phyloP scores from a whole-genome alignment of 306 rosid species.

The Prosopis cineraria region DNA sequence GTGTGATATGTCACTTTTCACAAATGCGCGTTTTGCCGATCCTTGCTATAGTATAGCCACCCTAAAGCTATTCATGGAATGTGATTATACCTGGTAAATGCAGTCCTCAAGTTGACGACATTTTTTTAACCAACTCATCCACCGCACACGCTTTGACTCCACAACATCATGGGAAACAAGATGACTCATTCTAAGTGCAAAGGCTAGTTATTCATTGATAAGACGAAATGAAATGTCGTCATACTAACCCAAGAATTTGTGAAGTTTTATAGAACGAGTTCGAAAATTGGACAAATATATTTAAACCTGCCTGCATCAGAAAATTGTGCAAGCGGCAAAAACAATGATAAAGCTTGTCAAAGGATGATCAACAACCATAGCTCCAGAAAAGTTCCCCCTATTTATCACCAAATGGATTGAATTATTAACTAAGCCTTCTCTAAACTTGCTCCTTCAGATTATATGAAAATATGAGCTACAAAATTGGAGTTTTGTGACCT shows the following conservation, averaged over 20 bases:
- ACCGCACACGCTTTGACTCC: not conserved
- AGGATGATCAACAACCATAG: too few species aligned
- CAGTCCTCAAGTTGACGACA: not conserved
- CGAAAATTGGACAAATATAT: too few species aligned
- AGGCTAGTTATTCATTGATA: too few species aligned
- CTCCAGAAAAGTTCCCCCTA: not conserved
- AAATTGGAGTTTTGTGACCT: not conserved
- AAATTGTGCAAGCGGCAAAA: too few species aligned
- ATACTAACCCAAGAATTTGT: too few species aligned
- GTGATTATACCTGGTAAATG: not conserved
- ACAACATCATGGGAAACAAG: not conserved
- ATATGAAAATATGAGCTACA: not conserved
- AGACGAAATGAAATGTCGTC: too few species aligned
- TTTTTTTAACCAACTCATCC: too few species aligned
- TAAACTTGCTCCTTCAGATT: not conserved
- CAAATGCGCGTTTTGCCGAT: not conserved
- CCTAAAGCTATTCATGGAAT: not conserved
- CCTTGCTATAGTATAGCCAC: not conserved
- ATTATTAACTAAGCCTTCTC: not conserved
- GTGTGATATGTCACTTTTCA: not conserved
- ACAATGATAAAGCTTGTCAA: too few species aligned
- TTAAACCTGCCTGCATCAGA: too few species aligned
- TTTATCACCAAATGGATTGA: not conserved
- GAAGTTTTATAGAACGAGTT: too few species aligned
- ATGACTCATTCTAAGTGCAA: not conserved